Percentiles rank a stretch among this genome's conserved stretches.
Evolutionary conservation across 2,329 filamentous ascomycete genomes (phyloP).

Genomic region (Aureobasidium musti): DNA sequence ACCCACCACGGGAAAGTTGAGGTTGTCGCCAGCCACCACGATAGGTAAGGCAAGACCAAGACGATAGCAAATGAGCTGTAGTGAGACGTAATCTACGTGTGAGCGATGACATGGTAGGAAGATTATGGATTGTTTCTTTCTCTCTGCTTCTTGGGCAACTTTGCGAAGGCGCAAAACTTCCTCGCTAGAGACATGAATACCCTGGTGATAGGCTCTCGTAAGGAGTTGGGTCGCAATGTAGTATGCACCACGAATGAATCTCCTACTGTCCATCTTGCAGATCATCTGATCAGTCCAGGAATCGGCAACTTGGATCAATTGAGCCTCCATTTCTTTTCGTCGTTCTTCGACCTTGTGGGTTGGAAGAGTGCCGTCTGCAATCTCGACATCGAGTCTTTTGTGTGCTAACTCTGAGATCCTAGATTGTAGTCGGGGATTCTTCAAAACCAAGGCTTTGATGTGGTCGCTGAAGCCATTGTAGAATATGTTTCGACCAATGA

Average conservation of each 20-base stretch:
- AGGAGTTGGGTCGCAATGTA: conserved; percentile 85
- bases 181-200: conserved; percentile 93
- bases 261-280: conserved; percentile 96
- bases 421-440: conserved; percentile 69
- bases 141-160: conserved; percentile 78
- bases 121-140: conserved; percentile 91
- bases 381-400: conserved; percentile 72
- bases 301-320: conserved; percentile 77
- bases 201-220: conserved; percentile 92
- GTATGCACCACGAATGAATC: conserved; percentile 89
- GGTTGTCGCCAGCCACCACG: conserved; percentile 91
- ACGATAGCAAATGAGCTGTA: conserved; percentile 94
- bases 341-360: conserved; percentile 55
- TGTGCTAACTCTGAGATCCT: conserved; percentile 78
- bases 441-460: conserved; percentile 78
- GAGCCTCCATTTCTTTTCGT: conserved; percentile 66
- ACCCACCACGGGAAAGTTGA: conserved; percentile 91
- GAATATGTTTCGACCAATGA: conserved; percentile 90
- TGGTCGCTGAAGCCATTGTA: conserved; percentile 89
- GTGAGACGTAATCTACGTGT: conserved; percentile 92
- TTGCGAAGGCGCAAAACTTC: conserved; percentile 81
- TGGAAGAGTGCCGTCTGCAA: conserved; percentile 67
- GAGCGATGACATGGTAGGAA: conserved; percentile 94
- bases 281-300: conserved; percentile 94
- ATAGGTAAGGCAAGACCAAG: conserved; percentile 85